phyloP scores from a whole-genome alignment of 2,329 filamentous ascomycete genomes.

The Setomelanomma holmii region DNA sequence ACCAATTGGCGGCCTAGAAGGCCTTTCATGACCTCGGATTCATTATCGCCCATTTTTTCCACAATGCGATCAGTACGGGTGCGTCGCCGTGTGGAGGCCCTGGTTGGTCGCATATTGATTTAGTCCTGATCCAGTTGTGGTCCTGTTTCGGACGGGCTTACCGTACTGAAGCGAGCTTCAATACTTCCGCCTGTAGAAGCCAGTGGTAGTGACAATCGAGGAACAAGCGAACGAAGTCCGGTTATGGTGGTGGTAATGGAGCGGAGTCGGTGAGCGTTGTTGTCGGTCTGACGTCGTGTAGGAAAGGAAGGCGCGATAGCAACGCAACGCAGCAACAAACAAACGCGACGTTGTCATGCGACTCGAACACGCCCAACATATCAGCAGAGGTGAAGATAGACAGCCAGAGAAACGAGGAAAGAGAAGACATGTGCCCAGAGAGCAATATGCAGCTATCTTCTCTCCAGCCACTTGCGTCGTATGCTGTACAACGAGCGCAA shows the following conservation, averaged over 20 bases:
- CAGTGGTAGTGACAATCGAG: not conserved
- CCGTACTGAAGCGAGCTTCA: not conserved
- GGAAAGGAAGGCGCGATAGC: slow-evolving; percentile 2
- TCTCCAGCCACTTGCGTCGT: not conserved
- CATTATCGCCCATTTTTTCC: slow-evolving; percentile 2
- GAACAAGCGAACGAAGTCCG: not conserved
- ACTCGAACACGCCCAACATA: not conserved
- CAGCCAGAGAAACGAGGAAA: too few relatives aligned
- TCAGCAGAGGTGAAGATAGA: too few relatives aligned
- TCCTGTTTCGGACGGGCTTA: not conserved
- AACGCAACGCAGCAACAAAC: not conserved
- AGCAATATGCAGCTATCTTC: too few relatives aligned
- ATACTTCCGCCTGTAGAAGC: not conserved
- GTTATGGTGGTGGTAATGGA: not conserved
- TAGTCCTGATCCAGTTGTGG: not conserved
- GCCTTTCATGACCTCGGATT: slow-evolving; percentile 3
- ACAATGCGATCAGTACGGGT: not conserved
- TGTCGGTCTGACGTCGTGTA: not conserved
- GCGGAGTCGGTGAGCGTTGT: not conserved
- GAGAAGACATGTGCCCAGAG: too few relatives aligned
- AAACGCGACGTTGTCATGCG: not conserved
- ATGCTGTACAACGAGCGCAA: not conserved
- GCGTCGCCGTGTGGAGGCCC: not conserved
- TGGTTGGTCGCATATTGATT: slow-evolving; percentile 1
- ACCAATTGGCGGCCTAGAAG: slow-evolving; percentile 23